Base-by-base conservation (phyloP, 345 rosid genomes). In the Lenwebbia sp. region DNA sequence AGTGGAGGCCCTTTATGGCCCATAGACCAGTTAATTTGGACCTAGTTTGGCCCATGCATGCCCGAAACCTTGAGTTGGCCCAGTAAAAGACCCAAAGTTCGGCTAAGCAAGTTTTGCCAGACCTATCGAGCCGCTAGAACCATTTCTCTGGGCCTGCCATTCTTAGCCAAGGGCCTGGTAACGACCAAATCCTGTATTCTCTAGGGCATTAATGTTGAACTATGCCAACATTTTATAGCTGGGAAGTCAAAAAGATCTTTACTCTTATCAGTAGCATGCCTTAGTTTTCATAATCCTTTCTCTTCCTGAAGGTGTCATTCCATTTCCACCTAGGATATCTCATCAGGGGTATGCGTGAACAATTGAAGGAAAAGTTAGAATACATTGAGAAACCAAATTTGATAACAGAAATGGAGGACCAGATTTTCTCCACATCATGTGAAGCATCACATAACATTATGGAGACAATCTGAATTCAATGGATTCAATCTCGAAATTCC, bases 51-150 rank as follows among this genome's bases (percentile, higher is more conserved):
- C 3, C 12, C 41, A n/a, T 19, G 5, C 65, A 26, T 13, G 9
- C 9, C 74, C 21, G 5, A 62, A 0, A 65, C 76, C 44, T 2
- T 0, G 2, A 33, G 0, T 17, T 65, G 76, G 44, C 47, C 78
- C 6, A 19, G 25, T 70, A 70, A 21, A 65, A 33, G 25, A 65
- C 13, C 13, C 10, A 19, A 33, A 1, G 6, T 17, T 21, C 10
- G 25, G 25, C 4, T 1, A 21, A 21, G 10, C 4, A 21, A 54
- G 57, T 21, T 54, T 54, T 3, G 57, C 57, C 25, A 7, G 10
- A 6, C 57, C 57, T 21, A 54, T 17, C 78, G 22, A 10, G 11
- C 2, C 47, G 0, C 44, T 70, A 33, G 47, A 19, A 33, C 47
- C 7, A 33, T 4, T 33, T 33, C 25, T 2, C 3, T 2, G 78